Evolutionary conservation across 2,329 filamentous ascomycete species (phyloP).

Genomic region (Lasiodiplodia theobromae): DNA sequence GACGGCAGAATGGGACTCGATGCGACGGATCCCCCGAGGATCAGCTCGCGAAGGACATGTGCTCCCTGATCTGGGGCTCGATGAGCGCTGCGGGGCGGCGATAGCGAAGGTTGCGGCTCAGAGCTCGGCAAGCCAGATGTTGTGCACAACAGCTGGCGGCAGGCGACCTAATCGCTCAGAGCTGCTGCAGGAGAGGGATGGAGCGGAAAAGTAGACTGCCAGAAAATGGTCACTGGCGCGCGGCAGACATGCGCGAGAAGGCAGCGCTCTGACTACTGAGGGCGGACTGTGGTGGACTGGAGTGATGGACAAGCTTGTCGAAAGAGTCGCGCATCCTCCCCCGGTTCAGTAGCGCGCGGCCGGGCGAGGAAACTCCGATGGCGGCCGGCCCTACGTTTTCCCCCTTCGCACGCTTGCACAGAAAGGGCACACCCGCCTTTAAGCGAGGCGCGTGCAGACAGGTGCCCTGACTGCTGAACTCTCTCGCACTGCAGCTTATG

Average conservation of each 20-base stretch:
- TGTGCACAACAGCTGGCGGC: conserved; percentile 22
- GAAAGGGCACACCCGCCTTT: conserved; percentile 1
- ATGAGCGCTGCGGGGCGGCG: conserved; percentile 5
- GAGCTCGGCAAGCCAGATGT: conserved; percentile 21
- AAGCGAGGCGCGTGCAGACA: conserved; percentile 20
- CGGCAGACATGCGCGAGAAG: conserved; percentile 14
- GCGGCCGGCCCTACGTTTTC: conserved; percentile 8
- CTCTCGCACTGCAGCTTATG: not conserved
- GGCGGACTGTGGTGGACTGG: not conserved
- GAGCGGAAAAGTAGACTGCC: not conserved
- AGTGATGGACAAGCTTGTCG: conserved; percentile 26
- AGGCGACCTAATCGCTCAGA: not conserved
- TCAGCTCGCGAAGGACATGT: conserved; percentile 26
- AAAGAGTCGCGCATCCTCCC: conserved; percentile 30
- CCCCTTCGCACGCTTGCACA: conserved; percentile 1
- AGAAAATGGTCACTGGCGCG: not conserved
- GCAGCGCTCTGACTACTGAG: conserved; percentile 11
- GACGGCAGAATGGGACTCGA: conserved; percentile 16
- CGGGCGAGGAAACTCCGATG: conserved; percentile 30
- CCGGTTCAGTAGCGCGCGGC: conserved; percentile 26
- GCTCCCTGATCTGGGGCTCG: conserved; percentile 22
- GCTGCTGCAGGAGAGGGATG: not conserved
- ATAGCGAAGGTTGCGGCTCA: conserved; percentile 19
- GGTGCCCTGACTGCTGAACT: not conserved
- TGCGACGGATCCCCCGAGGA: not conserved